Percentiles rank a stretch among this genome's conserved stretches.
phyloP scores from a whole-genome alignment of 805 yeast genomes.

The Ogataea pini region DNA sequence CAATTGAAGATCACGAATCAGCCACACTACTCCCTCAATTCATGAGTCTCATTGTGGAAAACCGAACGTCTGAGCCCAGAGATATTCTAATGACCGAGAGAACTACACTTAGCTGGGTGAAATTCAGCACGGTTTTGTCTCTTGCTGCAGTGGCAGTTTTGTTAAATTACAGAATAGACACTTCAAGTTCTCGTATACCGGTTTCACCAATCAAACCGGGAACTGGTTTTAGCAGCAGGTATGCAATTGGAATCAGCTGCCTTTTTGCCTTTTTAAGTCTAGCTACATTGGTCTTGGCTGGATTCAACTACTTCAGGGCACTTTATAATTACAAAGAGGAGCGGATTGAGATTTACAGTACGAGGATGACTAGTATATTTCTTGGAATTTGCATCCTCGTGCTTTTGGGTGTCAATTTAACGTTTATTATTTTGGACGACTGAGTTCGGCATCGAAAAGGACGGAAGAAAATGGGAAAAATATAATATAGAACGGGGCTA shows the following conservation, averaged over 20 bases:
- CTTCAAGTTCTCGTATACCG: conserved; percentile 25
- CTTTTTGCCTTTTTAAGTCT: conserved; percentile 41
- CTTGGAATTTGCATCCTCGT: conserved; percentile 38
- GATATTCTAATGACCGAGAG: conserved; percentile 56
- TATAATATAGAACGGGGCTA: not conserved
- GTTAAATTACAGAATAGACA: conserved; percentile 45
- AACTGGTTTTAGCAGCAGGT: conserved; percentile 15
- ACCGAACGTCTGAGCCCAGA: conserved; percentile 50
- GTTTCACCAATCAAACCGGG: conserved; percentile 8
- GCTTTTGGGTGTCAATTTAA: conserved; percentile 38
- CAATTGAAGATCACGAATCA: conserved; percentile 7
- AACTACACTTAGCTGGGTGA: conserved; percentile 50
- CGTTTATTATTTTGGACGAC: conserved; percentile 24
- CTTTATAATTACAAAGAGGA: conserved; percentile 45
- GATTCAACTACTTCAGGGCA: conserved; percentile 44
- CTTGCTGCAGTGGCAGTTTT: conserved; percentile 49
- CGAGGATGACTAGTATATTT: conserved; percentile 36
- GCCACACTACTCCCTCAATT: conserved; percentile 15
- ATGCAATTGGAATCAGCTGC: conserved; percentile 37
- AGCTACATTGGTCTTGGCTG: conserved; percentile 40
- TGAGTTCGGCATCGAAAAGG: not conserved
- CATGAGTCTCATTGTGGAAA: conserved; percentile 33
- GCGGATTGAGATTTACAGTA: conserved; percentile 41
- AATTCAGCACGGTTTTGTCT: conserved; percentile 46
- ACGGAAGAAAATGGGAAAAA: not conserved